Evolutionary conservation across 495 filamentous ascomycete species (phyloP), one percentile per base, ranked within the genome.

Genomic region (Chaetomium fimeti): DNA sequence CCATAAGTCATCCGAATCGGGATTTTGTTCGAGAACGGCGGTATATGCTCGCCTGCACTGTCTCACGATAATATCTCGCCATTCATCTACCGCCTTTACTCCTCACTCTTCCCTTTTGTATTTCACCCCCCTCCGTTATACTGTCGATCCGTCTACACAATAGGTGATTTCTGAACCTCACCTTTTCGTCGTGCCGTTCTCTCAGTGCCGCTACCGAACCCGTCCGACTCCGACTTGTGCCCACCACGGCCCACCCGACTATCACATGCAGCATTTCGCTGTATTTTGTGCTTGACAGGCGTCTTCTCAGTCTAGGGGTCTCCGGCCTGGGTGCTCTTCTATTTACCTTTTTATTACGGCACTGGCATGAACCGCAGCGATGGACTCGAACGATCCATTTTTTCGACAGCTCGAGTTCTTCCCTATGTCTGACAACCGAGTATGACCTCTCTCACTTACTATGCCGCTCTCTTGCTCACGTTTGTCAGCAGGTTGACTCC

Each of bases 361-460:
- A 36, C 47, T 55, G 69, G 69, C 55, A 72, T 71, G 71, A 65
- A 52, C 66, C 60, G 58, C 65, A 43, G 69, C 52, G 13, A 77
- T 77, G 75, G 74, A 75, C 59, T 64, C 72, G 11, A 66, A n/a
- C n/a, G n/a, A 77, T 40, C 64, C 72, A 28, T 66, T 71, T 28
- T 66, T 71, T 28, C 71, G 57, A 68, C 64, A 74, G 24, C 68
- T 75, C 59, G 75, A 72, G 65, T 75, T 68, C 63, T 76, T 77
- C 68, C 72, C 72, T 16, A 70, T 72, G 42, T 71, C 72, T 20
- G 74, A 74, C 56, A 72, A 70, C 47, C 74, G 76, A 68, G 73
- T 75, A 72, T 65, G 42, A 18, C 48, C 36, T 32, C 24, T 20
- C 43, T 62, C 53, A 32, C 49, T 42, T 11, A 8, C 2, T 22